Base-by-base conservation (phyloP, 73 alveolate genomes). In the Tetrahymena borealis region DNA sequence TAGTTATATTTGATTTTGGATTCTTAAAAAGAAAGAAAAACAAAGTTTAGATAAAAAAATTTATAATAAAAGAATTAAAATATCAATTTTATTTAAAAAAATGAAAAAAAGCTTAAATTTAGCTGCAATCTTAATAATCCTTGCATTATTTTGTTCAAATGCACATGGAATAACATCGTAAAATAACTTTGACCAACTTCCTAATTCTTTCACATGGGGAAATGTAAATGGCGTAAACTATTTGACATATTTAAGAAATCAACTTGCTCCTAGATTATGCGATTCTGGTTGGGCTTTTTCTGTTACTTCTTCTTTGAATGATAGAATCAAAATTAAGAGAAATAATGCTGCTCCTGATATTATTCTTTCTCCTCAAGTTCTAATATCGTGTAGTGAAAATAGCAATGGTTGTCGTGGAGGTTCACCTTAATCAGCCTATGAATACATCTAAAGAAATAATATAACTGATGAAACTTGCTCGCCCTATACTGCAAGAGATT, bases 281-380 rank as follows among this genome's bases (percentile, higher is more conserved):
- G 98, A 98, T 39, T 96, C 98, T 32, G 97, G 99, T 91, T 98
- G 99, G 99, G 99, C 99, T 33, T 97, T 96, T 40, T 96, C 99
- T 35, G 93, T 98, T 39, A 96, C 98, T 91, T 94, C 95, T 28
- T 93, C 99, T 28, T 93, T 98, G 35, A 94, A 97, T 39, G 98
- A 96, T 85, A 94, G 99, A 79, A 96, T 96, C 11, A 98, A 97
- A 94, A 96, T 97, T 43, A 18, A 32, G 38, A 96, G 98, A 33
- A 94, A 97, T n/a, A 98, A 96, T 31, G 95, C 96, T 13, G 96
- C 95, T 94, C 99, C 99, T 90, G 98, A 96, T 92, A 79, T 94
- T 78, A 94, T 94, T 79, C 38, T 97, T 60, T 96, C 99, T 78
- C 98, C 99, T 38, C 97, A 97, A 95, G 96, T 93, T 37, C 42